Evolutionary conservation across 2,329 filamentous ascomycete species (phyloP), one percentile per base, ranked within the genome.

Genomic region (Trichoderma asperellum): DNA sequence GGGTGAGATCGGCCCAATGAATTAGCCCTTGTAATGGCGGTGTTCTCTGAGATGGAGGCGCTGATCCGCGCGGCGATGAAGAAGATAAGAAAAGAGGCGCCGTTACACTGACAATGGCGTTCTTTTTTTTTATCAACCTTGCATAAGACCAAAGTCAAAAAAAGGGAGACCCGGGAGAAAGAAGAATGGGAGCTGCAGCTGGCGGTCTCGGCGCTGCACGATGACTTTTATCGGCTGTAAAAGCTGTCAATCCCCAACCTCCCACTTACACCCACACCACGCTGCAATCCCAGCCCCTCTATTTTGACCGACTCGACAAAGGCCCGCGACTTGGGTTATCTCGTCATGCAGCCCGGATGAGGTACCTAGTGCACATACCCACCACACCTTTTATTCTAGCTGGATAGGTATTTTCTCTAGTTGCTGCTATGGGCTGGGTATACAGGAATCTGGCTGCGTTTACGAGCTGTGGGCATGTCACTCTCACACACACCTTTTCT

Each of bases 231-330:
- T 74, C 74, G 68, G 72, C 70, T 68, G 71, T 49, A 35, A 71
- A 72, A 69, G 72, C 76, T 70, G 58, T 69, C 66, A 32, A 67
- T 59, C 62, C 78, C 78, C 78, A 79, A 76, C 78, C 78, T 79
- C 78, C 76, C 72, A 77, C 77, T 78, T 78, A 76, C 74, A 76
- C 71, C 77, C 40, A 59, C 64, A 55, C 68, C 76, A 27, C 12
- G 21, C 47, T 27, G 32, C 34, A 63, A 57, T 35, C 37, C 63
- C 63, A 79, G 70, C 77, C 77, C 77, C 77, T 76, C 69, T 64
- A 70, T 71, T 74, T 73, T 55, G 65, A 61, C 56, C 63, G 40
- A 58, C 63, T 35, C 63, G 29, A 18, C 55, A 12, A 76, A 68
- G 60, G 68, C 43, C 12, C 34, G 47, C 32, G 40, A 52, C n/a